Percentiles rank a stretch among this genome's conserved stretches.
These are phyloP conservation scores for Globisporangium cederbergense DNA, from an alignment of 352 stramenopile species.

Conservation along the genomic window DNA sequence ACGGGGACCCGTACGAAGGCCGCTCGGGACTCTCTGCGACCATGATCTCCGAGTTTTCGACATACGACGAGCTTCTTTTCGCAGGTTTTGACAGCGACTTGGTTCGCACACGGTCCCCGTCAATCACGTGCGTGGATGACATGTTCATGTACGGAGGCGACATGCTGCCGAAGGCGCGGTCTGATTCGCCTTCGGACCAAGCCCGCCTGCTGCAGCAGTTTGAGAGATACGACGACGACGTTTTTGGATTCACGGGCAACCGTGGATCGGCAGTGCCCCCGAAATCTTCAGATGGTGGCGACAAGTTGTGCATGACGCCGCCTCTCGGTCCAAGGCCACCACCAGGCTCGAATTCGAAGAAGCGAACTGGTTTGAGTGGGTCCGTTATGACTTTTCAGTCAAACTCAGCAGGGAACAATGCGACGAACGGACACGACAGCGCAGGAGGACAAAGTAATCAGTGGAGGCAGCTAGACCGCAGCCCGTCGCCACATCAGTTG, in stretches of 20 bases:
- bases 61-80: slow-evolving; percentile 49
- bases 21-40: slow-evolving; percentile 20
- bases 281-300: slow-evolving; percentile 42
- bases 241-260: slow-evolving; percentile 42
- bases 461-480: slow-evolving; percentile 44
- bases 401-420: slow-evolving; percentile 27
- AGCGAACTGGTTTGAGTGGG: slow-evolving; percentile 23
- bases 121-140: slow-evolving; percentile 49
- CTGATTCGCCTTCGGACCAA: slow-evolving; percentile 44
- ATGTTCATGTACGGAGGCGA: slow-evolving; percentile 36
- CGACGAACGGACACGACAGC: slow-evolving; percentile 19
- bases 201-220: slow-evolving; percentile 48
- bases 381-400: slow-evolving; percentile 32
- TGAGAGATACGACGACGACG: slow-evolving; percentile 70
- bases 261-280: slow-evolving; percentile 18
- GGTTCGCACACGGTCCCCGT: slow-evolving; percentile 56
- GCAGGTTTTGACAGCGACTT: slow-evolving; percentile 64
- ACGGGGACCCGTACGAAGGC: slow-evolving; percentile 19
- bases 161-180: slow-evolving; percentile 41
- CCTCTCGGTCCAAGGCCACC: slow-evolving; percentile 37
- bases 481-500: slow-evolving; percentile 36
- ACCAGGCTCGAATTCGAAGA: slow-evolving; percentile 40
- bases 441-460: slow-evolving; percentile 26
- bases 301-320: slow-evolving; percentile 46
- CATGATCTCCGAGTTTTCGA: slow-evolving; percentile 38